A percentile compares a stretch with the other conserved stretches of the same genome.
Evolutionary conservation across 208 protist species (phyloP).

Genomic region (Acanthamoeba royreba): DNA sequence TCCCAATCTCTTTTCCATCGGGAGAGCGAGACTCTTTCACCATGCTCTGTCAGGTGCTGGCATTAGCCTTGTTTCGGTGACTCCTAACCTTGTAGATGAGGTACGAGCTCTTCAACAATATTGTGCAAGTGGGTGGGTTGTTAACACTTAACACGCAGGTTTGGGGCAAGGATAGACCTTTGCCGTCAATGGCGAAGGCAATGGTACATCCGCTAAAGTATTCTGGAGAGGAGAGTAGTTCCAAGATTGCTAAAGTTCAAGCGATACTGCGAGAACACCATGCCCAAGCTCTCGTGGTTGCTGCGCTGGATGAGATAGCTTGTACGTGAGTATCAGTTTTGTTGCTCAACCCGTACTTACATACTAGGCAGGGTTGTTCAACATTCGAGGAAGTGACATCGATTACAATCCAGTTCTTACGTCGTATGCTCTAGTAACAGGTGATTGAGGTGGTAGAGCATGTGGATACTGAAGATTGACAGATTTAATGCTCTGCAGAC

Average conservation of each 20-base stretch:
- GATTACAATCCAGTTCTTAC: conserved; percentile 66
- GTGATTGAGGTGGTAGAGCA: not conserved
- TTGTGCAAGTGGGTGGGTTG: conserved; percentile 5
- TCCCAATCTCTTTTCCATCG: conserved; percentile 52
- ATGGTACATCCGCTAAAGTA: conserved; percentile 44
- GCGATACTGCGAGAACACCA: not conserved
- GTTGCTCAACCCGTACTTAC: not conserved
- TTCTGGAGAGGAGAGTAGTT: not conserved
- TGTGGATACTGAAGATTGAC: not conserved
- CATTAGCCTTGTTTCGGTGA: not conserved
- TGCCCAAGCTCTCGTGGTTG: conserved; percentile 52
- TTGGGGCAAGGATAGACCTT: conserved; percentile 42
- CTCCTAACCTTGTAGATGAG: not conserved
- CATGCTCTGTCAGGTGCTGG: not conserved
- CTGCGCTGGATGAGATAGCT: conserved; percentile 66
- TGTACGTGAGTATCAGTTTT: conserved; percentile 21
- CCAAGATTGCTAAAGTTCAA: conserved; percentile 55
- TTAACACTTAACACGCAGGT: not conserved
- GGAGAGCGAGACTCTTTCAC: not conserved
- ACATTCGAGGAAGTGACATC: conserved; percentile 73
- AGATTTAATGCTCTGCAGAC: not conserved
- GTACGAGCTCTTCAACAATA: not conserved
- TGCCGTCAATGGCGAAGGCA: not conserved
- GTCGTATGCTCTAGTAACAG: conserved; percentile 52
- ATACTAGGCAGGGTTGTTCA: conserved; percentile 66